A percentile compares a stretch with the other conserved stretches of the same genome.
Conservation (phyloP, 106 monocot genomes). For the Acanthochlamys bracteata region DNA sequence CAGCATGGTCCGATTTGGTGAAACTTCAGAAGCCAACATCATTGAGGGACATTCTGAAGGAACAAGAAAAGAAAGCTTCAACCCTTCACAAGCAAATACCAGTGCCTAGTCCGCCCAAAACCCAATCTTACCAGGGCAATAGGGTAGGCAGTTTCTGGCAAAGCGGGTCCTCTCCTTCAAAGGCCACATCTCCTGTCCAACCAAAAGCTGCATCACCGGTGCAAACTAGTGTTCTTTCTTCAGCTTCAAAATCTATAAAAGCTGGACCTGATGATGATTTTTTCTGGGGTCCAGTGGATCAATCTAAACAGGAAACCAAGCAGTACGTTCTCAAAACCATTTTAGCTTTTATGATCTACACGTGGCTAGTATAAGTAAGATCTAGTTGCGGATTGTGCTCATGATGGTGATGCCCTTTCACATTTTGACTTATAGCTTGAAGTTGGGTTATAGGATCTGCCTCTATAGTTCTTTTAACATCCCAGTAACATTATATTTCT, state of each 20-base stretch:
- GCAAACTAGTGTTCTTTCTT: constrained; percentile 25
- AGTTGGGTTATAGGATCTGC: too few species aligned
- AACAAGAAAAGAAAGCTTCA: constrained; percentile 58
- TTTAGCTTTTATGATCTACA: not conserved
- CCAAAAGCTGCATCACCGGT: constrained; percentile 19
- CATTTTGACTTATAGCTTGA: too few species aligned
- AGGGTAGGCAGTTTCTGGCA: constrained; percentile 43
- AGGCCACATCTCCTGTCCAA: constrained; percentile 31
- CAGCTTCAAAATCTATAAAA: constrained; percentile 26
- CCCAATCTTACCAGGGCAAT: constrained; percentile 22
- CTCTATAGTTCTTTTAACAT: too few species aligned
- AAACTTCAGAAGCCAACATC: constrained; percentile 54
- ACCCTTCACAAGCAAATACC: constrained; percentile 31
- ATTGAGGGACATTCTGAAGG: constrained; percentile 75
- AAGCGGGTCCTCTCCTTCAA: constrained; percentile 67
- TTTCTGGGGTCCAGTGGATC: constrained; percentile 87
- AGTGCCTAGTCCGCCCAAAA: constrained; percentile 30
- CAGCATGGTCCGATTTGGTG: constrained; percentile 72
- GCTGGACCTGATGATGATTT: constrained; percentile 74
- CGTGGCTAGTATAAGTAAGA: not conserved
- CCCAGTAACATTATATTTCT: too few species aligned
- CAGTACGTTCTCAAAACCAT: constrained; percentile 25
- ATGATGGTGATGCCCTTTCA: not conserved
- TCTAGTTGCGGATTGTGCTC: not conserved
- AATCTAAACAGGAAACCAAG: constrained; percentile 49